These are phyloP conservation scores for Ophiognomonia clavigignenti-juglandacearum DNA, from an alignment of 2,329 filamentous ascomycete genomes.

Conservation along the genomic window DNA sequence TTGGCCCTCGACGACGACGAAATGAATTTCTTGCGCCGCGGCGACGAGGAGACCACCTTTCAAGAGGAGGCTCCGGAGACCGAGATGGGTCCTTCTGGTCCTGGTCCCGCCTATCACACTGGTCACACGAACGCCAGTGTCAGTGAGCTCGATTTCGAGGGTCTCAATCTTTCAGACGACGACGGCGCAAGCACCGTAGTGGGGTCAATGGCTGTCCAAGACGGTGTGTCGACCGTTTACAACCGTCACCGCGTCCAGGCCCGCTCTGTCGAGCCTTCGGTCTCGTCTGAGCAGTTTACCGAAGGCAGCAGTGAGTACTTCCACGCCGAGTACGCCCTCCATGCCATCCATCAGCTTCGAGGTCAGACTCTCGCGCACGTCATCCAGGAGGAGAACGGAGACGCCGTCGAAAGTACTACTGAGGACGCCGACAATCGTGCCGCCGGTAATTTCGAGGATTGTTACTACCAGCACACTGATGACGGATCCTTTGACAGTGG, in stretches of 20 bases:
- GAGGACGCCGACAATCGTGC: conserved; percentile 4
- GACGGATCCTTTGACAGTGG: neutral
- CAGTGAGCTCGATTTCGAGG: conserved; percentile 25
- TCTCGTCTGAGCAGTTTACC: conserved; percentile 32
- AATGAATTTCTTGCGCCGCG: conserved; percentile 55
- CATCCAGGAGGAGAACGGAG: too few relatives aligned
- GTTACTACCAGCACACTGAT: too few relatives aligned
- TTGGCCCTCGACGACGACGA: conserved; percentile 52
- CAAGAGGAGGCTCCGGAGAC: conserved; percentile 35
- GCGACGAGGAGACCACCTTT: conserved; percentile 27
- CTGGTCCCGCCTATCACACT: conserved; percentile 43
- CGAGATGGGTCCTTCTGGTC: conserved; percentile 39
- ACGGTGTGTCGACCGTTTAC: conserved; percentile 34
- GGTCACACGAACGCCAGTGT: conserved; percentile 31
- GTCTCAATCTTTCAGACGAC: conserved; percentile 24
- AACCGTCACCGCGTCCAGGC: conserved; percentile 27
- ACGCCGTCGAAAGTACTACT: neutral
- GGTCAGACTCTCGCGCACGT: conserved; percentile 16
- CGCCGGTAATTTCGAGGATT: neutral
- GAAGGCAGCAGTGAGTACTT: conserved; percentile 20
- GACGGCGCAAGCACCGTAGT: conserved; percentile 30
- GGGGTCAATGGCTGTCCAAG: conserved; percentile 32
- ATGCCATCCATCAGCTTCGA: conserved; percentile 25
- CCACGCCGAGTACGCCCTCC: conserved; percentile 29
- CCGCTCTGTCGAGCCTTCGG: conserved; percentile 24